Base-by-base conservation (phyloP, 1,139 yeast genomes). In the Yamadazyma membranifaciens region DNA sequence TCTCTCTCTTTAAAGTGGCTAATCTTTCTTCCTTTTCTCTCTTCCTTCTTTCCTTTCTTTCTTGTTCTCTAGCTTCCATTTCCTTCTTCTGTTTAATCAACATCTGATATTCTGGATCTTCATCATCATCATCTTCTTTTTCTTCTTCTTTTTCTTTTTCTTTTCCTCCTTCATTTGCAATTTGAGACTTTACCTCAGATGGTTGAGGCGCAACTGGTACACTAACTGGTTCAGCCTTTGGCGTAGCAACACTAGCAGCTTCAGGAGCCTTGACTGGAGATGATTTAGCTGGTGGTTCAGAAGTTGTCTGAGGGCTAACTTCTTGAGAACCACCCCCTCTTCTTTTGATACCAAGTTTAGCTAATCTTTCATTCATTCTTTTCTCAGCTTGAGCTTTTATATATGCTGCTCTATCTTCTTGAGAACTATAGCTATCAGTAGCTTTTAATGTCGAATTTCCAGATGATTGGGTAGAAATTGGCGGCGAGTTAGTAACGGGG, bases 341-440 rank as follows among this genome's bases (percentile, higher is more conserved):
- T 49, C 84, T 71, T 25, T 77, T 68, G 40, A 87, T 80, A 1
- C 97, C 97, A 44, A 91, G 73, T 48, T 85, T 86, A 1, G 96
- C 96, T 57, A 89, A 72, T 52, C 94, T 73, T 54, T 89, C 97
- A 48, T 81, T 83, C 95, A 91, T 89, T 55, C 88, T 78, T 61
- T 84, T 81, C 52, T 86, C 87, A 0, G 98, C 98, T 55, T 87
- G 95, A 10, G 92, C 96, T 57, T 87, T 88, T 45, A 89, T 83
- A 51, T 82, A 81, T 6, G 91, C 91, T 6, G 94, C 78, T 49
- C 96, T 75, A 43, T 87, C 95, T 50, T 80, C 86, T 9, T 75
- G 73, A 12, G 69, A 65, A 15, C 51, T 59, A 50, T 67, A 69
- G 9, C 53, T 51, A 28, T 33, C 34, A 39, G 31, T 28, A 12